Evolutionary conservation across 2,329 filamentous ascomycete species (phyloP).

Genomic region (Biscogniauxia sp.): DNA sequence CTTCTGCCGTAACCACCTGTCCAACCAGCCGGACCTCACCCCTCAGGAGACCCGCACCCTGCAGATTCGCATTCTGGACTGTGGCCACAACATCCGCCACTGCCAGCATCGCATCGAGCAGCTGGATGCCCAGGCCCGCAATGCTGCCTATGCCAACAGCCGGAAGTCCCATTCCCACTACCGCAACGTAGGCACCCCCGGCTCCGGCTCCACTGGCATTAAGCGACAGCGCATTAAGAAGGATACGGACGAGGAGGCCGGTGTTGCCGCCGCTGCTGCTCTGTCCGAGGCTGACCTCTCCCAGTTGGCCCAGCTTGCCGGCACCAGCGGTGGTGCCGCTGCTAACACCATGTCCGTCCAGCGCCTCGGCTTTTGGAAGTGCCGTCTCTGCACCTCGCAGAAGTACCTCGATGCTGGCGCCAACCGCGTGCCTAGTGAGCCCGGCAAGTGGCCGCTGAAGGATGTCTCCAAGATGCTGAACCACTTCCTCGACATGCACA

Average conservation of each 20-base stretch:
- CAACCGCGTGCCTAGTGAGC: constrained; percentile 41
- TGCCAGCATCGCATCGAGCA: constrained; percentile 41
- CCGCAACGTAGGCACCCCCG: constrained; percentile 8
- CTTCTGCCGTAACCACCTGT: constrained; percentile 39
- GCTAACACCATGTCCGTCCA: constrained; percentile 30
- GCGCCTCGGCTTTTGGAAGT: constrained; percentile 47
- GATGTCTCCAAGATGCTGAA: constrained; percentile 47
- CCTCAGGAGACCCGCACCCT: constrained; percentile 41
- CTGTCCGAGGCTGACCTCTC: constrained; percentile 7
- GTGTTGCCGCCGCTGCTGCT: constrained; percentile 13
- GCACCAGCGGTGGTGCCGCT: constrained; percentile 10
- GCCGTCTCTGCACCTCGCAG: constrained; percentile 41
- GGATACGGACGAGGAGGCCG: constrained; percentile 14
- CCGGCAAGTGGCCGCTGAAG: constrained; percentile 46
- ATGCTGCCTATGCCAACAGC: constrained; percentile 2
- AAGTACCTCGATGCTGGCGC: constrained; percentile 42
- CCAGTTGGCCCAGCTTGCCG: constrained; percentile 9
- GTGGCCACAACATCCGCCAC: constrained; percentile 43
- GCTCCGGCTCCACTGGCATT: constrained; percentile 5
- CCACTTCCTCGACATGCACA: constrained; percentile 46
- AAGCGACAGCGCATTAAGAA: constrained; percentile 20
- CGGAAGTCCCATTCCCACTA: constrained; percentile 11
- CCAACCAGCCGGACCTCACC: constrained; percentile 32
- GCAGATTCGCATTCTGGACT: constrained; percentile 42
- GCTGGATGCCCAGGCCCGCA: constrained; percentile 33